Conservation (phyloP, 352 stramenopile genomes). For the Phytophthora macrochlamydospora region DNA sequence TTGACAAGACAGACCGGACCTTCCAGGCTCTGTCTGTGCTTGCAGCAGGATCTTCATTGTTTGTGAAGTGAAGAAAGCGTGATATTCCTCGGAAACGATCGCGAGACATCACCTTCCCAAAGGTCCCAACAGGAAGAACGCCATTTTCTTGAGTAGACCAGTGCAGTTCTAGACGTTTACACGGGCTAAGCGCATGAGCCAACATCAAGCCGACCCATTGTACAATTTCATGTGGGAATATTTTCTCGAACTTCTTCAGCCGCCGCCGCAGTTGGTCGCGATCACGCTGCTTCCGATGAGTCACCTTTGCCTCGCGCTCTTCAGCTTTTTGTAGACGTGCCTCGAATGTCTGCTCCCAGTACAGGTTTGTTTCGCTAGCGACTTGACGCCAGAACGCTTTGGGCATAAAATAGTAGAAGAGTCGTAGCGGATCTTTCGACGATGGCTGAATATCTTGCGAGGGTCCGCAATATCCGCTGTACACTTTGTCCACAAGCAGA, state of each 20-base stretch:
- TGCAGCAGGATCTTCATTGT: background rate
- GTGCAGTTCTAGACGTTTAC: constrained; percentile 1
- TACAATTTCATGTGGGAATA: constrained; percentile 9
- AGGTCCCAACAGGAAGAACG: background rate
- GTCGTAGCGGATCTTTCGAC: background rate
- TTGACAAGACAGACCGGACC: background rate
- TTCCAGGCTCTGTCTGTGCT: constrained; percentile 15
- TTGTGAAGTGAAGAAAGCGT: constrained; percentile 9
- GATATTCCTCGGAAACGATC: constrained; percentile 11
- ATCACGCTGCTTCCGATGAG: background rate
- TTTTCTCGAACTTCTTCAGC: background rate
- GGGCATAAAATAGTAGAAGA: constrained; percentile 18
- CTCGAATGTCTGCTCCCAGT: constrained; percentile 4
- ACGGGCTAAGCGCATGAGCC: background rate
- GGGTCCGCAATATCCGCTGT: background rate
- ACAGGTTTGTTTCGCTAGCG: constrained; percentile 11
- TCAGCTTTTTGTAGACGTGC: background rate
- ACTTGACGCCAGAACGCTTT: constrained; percentile 11
- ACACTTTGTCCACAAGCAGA: constrained; percentile 1
- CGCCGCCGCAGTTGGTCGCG: background rate
- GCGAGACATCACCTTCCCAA: constrained; percentile 4
- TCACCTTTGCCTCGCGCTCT: background rate
- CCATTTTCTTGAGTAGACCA: background rate
- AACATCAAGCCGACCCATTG: constrained; percentile 15
- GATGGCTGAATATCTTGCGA: background rate